These are phyloP conservation scores for Boletellus ananas DNA, from an alignment of 768 basidiomycete species.

Conservation along the genomic window DNA sequence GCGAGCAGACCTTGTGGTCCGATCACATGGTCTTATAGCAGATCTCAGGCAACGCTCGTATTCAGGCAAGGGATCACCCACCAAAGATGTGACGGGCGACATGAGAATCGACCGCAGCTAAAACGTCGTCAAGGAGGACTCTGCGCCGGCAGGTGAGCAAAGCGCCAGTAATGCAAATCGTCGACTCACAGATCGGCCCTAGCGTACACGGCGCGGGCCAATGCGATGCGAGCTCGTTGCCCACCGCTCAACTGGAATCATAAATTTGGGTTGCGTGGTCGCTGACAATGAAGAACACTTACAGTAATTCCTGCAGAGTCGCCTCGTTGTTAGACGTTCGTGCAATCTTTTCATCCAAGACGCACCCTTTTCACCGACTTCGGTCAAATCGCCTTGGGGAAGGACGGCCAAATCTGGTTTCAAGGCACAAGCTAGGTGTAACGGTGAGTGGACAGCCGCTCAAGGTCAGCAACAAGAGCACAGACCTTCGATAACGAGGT, in stretches of 20 bases:
- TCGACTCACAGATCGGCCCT: conserved; percentile 75
- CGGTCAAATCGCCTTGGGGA: conserved; percentile 77
- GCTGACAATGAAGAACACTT: conserved; percentile 17
- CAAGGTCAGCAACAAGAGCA: not conserved
- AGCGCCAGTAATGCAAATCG: not conserved
- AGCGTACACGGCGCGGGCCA: conserved; percentile 89
- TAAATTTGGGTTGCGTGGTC: conserved; percentile 13
- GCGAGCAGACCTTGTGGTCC: conserved; percentile 81
- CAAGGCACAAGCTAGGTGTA: conserved; percentile 71
- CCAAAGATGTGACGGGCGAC: conserved; percentile 85
- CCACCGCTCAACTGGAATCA: conserved; percentile 67
- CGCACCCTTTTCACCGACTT: conserved; percentile 81
- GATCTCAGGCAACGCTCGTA: not conserved
- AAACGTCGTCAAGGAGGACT: conserved; percentile 83
- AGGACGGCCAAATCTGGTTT: conserved; percentile 75
- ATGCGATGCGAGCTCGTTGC: conserved; percentile 75
- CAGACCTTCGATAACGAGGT: conserved; percentile 73
- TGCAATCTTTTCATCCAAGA: not conserved
- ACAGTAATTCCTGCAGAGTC: conserved; percentile 51
- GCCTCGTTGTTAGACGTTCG: not conserved
- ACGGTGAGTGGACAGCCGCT: not conserved
- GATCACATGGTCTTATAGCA: conserved; percentile 67
- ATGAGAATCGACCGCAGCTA: conserved; percentile 84
- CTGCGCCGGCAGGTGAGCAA: conserved; percentile 30
- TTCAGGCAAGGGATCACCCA: conserved; percentile 20